Evolutionary conservation across 441 rosid genomes (phyloP).

Genomic region (Kokia cookei): DNA sequence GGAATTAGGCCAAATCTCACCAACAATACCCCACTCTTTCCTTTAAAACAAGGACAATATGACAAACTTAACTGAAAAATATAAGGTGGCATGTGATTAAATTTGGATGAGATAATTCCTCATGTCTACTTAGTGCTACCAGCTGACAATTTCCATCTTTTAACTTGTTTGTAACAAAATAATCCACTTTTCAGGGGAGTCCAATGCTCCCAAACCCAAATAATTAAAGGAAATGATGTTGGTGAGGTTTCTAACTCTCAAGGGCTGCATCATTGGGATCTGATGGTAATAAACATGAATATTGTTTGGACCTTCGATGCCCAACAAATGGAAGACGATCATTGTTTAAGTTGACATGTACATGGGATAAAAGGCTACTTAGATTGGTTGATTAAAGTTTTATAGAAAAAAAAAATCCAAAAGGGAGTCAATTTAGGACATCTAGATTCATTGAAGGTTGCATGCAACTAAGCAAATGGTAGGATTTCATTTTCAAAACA

Average conservation of each 20-base stretch:
- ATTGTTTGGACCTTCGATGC: background rate
- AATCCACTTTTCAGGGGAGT: slow-evolving; percentile 3
- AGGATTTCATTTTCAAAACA: slow-evolving; percentile 30
- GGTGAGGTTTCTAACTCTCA: background rate
- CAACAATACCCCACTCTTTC: background rate
- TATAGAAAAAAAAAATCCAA: background rate
- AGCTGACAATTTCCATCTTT: background rate
- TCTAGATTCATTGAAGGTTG: slow-evolving; percentile 12
- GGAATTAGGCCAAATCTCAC: background rate
- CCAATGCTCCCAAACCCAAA: background rate
- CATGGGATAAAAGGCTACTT: background rate
- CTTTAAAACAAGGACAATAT: background rate
- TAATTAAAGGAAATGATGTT: background rate
- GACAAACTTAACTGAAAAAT: background rate
- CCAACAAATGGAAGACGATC: background rate
- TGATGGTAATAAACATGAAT: background rate
- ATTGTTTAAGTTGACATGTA: background rate
- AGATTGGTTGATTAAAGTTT: background rate
- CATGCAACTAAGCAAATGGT: slow-evolving; percentile 15
- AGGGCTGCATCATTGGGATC: background rate
- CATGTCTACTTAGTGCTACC: background rate
- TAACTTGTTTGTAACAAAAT: background rate
- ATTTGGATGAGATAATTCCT: slow-evolving; percentile 2
- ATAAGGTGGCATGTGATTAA: background rate
- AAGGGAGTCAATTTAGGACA: slow-evolving; percentile 26